Base-by-base conservation (phyloP, 73 alveolate species). In the Paramecium pentaurelia region DNA sequence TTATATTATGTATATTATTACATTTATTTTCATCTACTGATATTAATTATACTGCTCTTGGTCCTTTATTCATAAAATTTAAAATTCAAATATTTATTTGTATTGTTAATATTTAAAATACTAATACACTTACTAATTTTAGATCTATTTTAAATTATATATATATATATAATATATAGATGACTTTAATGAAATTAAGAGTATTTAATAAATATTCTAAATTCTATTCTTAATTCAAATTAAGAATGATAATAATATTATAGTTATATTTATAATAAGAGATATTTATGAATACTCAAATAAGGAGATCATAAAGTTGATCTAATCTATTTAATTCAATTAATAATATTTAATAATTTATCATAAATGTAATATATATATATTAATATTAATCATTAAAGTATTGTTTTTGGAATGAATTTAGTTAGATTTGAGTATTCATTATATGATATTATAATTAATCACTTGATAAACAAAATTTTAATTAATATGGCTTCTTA, bases 401-500 rank as follows among this genome's bases (percentile, higher is more conserved):
- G 68, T 51, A 51, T 60, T 20, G 83, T 30, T 34, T 25, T 8
- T 25, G 9, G 25, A 22, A 40, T 18, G 83, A 60, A 25, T 51
- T 60, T 18, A 60, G 83, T 60, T 27, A 27, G 38, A 51, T 51
- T 51, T 51, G 68, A 51, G 30, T n/a, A 51, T 51, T 18, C 32
- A 64, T 28, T 34, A 64, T 64, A 28, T 64, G 70, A 64, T 64
- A 30, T 64, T 64, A 64, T 64, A 64, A 64, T 32, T 64, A 64
- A 64, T 64, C 84, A 64, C 84, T 28, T 6, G 47, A 64, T 3
- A 64, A 64, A 12, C 84, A 64, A 64, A 64, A 64, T 73, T 73
- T 73, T 73, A 73, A 73, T 73, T 73, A 44, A 80, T 32, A 80
- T 80, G 91, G 71, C 91, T 38, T 80, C 91, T 40, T 25, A 80